phyloP scores from a whole-genome alignment of 306 rosid genomes.

The Malus orientalis region DNA sequence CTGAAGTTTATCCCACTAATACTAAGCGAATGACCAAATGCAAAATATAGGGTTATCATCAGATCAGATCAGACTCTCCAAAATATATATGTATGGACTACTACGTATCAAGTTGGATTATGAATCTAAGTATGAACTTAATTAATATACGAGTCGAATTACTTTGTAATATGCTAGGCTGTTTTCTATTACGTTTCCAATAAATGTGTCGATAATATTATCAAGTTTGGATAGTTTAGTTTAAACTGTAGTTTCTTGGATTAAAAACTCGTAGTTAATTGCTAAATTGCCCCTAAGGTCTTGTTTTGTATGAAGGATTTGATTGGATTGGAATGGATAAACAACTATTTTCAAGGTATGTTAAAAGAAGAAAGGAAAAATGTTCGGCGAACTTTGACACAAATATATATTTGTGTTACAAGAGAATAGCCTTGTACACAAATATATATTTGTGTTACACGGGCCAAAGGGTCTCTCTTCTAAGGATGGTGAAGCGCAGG shows the following conservation, averaged over 20 bases:
- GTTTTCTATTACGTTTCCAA: neutral
- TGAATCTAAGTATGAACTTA: neutral
- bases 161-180: neutral
- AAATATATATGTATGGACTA: too few species aligned
- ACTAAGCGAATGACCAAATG: constrained; percentile 13
- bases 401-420: too few species aligned
- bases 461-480: too few species aligned
- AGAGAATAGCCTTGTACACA: too few species aligned
- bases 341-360: too few species aligned
- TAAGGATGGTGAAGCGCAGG: too few species aligned
- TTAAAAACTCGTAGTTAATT: too few species aligned
- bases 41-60: neutral
- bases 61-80: neutral
- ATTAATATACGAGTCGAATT: neutral
- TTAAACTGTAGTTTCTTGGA: neutral
- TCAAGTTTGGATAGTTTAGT: neutral
- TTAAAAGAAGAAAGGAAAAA: too few species aligned
- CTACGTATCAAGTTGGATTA: neutral
- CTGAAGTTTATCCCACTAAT: constrained; percentile 47
- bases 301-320: neutral
- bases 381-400: too few species aligned
- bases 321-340: too few species aligned
- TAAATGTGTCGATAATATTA: neutral
- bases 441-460: too few species aligned
- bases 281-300: neutral